phyloP scores from a whole-genome alignment of 495 filamentous ascomycete genomes.

The Sphaerosporella brunnea region DNA sequence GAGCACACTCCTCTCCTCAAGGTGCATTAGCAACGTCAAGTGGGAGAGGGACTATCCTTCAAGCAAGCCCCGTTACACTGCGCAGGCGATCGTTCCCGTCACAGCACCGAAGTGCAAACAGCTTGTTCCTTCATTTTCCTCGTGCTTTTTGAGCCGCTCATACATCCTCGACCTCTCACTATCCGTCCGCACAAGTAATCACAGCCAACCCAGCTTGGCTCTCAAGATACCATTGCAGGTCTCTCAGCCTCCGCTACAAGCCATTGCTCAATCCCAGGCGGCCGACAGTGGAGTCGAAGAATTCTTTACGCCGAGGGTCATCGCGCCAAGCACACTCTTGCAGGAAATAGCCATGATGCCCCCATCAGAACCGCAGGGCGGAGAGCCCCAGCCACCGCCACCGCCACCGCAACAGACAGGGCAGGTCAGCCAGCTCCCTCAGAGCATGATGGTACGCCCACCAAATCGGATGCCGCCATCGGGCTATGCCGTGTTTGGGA shows the following conservation, averaged over 20 bases:
- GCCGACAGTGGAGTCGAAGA: constrained; percentile 29
- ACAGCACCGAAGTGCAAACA: constrained; percentile 46
- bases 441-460: not conserved
- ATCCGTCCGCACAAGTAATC: constrained; percentile 39
- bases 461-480: constrained; percentile 10
- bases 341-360: not conserved
- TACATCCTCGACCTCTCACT: constrained; percentile 59
- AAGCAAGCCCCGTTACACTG: constrained; percentile 31
- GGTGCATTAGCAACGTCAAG: constrained; percentile 37
- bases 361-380: too few species aligned
- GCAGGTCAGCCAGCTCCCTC: not conserved
- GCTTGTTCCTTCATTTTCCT: constrained; percentile 69
- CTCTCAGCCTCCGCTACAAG: constrained; percentile 25
- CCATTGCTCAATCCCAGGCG: constrained; percentile 25
- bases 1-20: constrained; percentile 42
- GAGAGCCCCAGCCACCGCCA: not conserved
- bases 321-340: constrained; percentile 18
- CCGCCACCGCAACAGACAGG: not conserved
- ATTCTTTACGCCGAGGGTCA: constrained; percentile 32
- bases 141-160: constrained; percentile 61
- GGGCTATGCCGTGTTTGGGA: constrained; percentile 13
- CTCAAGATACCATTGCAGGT: constrained; percentile 68
- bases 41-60: constrained; percentile 45
- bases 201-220: constrained; percentile 38
- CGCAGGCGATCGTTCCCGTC: constrained; percentile 55